Conservation (phyloP, 352 stramenopile genomes). For the Pseudoperonospora humuli region DNA sequence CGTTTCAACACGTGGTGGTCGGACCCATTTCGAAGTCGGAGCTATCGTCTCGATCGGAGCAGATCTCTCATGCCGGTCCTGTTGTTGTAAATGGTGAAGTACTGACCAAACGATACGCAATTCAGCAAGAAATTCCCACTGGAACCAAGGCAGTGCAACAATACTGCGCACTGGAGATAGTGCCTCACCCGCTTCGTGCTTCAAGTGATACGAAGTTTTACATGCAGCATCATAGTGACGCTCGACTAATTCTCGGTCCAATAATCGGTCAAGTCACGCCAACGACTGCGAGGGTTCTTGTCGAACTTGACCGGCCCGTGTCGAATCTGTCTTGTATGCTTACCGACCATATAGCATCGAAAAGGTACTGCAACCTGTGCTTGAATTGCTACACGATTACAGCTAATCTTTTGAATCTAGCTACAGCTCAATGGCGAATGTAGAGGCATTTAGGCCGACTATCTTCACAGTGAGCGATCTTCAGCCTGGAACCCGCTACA, state of each 20-base stretch:
- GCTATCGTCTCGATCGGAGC: background rate
- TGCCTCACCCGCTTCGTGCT: conserved; percentile 34
- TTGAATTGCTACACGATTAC: no score
- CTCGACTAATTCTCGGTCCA: conserved; percentile 45
- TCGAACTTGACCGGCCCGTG: conserved; percentile 48
- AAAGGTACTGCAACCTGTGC: conserved; percentile 19
- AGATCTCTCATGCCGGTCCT: background rate
- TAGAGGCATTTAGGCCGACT: conserved; percentile 46
- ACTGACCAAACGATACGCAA: conserved; percentile 1
- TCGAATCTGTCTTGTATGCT: conserved; percentile 33
- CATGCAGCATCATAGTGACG: conserved; percentile 23
- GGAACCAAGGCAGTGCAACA: conserved; percentile 16
- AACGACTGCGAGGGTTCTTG: conserved; percentile 40
- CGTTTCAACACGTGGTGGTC: conserved; percentile 43
- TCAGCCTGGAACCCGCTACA: conserved; percentile 42
- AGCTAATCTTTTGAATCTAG: conserved; percentile 11
- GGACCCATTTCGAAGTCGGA: conserved; percentile 28
- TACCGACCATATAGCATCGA: conserved; percentile 19
- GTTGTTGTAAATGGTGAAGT: conserved; percentile 1
- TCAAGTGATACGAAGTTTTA: conserved; percentile 31
- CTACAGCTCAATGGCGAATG: conserved; percentile 10
- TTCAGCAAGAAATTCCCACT: conserved; percentile 21
- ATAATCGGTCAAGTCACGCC: conserved; percentile 57
- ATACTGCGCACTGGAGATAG: conserved; percentile 42
- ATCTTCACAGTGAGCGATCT: conserved; percentile 56